Base-by-base conservation (phyloP, 345 rosid species). In the Heritiera littoralis region DNA sequence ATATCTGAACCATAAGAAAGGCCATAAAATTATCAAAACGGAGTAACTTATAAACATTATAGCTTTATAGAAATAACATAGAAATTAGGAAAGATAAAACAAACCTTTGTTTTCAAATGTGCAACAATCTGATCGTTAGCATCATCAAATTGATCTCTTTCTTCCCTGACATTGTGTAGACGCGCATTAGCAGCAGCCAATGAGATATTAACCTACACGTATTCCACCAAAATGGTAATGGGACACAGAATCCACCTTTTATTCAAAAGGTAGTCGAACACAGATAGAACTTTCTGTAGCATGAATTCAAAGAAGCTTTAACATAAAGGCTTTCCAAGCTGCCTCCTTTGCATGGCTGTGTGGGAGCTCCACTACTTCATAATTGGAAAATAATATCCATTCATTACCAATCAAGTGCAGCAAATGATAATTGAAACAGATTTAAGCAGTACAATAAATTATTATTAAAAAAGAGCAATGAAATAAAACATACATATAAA, bases 131-230 rank as follows among this genome's bases (percentile, higher is more conserved):
- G 92, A 86, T 87, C 87, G 84, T 91, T 96, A 80, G 98, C 99
- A 88, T 94, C 98, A 75, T 88, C 92, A 87, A 94, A 96, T 77
- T 96, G 98, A 76, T 94, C 97, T 78, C 94, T 88, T 88, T 96
- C 99, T 81, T 95, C 99, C 69, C 79, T 82, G 6, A 45, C 93
- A 88, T 93, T 85, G 66, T 80, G 95, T 43, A 89, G 92, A 73
- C 96, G 91, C 23, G 92, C 90, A 84, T 93, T 89, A 78, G 97
- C 95, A 81, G 95, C 97, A 83, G 97, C 93, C 87, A 95, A 85
- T 51, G 99, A 86, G 81, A 90, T 87, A 81, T 93, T 91, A 51
- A 95, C 97, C 99, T 95, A 75, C 80, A 83, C 75, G 11, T 11
- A 52, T 13, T 54, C 58, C 66, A 61, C 65, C 69, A 54, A 79